Evolutionary conservation across 371 early-diverging fungal genomes (phyloP).

Genomic region (Capillidium heterosporum): DNA sequence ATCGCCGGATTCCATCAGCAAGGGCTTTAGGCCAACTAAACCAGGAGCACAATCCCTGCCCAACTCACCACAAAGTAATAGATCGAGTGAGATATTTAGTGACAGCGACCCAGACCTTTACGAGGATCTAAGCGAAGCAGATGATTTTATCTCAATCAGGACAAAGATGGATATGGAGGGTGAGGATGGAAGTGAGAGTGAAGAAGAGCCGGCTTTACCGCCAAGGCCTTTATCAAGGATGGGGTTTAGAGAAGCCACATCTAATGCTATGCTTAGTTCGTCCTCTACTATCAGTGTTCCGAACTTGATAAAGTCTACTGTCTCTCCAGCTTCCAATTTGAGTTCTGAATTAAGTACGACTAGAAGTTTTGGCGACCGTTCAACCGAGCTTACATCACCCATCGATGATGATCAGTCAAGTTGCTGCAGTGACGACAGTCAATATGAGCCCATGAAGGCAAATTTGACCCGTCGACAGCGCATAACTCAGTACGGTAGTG

Average conservation of each 20-base stretch:
- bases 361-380: background rate
- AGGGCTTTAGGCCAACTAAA: background rate
- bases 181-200: background rate
- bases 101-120: background rate
- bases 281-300: background rate
- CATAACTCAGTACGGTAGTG: no score
- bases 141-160: background rate
- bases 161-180: background rate
- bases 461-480: no score
- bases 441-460: no score
- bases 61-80: background rate
- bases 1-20: background rate
- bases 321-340: background rate
- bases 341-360: background rate
- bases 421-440: no score
- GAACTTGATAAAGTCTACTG: background rate
- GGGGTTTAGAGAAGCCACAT: background rate
- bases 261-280: background rate
- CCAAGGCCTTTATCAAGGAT: background rate
- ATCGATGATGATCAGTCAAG: no score
- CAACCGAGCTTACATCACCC: background rate
- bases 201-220: background rate
- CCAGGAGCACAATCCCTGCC: background rate
- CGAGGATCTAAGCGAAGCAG: slow-evolving; percentile 4
- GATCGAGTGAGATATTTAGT: background rate